A percentile compares a stretch with the other conserved stretches of the same genome.
phyloP scores from a whole-genome alignment of 257 asterid genomes.

The Scutellaria baicalensis region DNA sequence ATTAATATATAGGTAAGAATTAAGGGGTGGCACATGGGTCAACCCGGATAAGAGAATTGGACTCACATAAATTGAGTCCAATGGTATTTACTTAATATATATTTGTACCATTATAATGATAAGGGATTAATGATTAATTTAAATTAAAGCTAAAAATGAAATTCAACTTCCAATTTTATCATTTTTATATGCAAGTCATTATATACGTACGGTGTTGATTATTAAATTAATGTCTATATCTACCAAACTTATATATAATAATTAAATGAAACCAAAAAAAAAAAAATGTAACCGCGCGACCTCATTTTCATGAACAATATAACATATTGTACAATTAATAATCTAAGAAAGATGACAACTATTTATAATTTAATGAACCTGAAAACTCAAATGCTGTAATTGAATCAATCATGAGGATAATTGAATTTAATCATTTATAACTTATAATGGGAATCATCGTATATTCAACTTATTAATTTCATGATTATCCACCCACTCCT shows the following conservation, averaged over 20 bases:
- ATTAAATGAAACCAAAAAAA: not conserved
- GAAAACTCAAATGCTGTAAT: not conserved
- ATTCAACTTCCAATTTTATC: not conserved
- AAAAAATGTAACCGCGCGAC: not conserved
- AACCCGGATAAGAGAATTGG: not conserved
- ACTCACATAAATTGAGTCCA: not conserved
- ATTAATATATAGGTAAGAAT: not conserved
- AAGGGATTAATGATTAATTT: too few relatives aligned
- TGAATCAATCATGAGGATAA: not conserved
- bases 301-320: not conserved
- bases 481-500: too few relatives aligned
- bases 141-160: not conserved
- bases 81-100: not conserved
- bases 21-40: not conserved
- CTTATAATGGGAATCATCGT: too few relatives aligned
- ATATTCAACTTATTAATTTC: too few relatives aligned
- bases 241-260: not conserved
- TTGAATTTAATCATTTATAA: not conserved
- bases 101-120: not conserved
- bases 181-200: not conserved
- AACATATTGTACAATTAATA: not conserved
- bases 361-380: not conserved
- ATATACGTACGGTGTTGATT: not conserved
- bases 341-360: not conserved
- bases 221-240: not conserved